phyloP scores from a whole-genome alignment of 2,329 filamentous ascomycete genomes.

The Arachnomyces sp. region DNA sequence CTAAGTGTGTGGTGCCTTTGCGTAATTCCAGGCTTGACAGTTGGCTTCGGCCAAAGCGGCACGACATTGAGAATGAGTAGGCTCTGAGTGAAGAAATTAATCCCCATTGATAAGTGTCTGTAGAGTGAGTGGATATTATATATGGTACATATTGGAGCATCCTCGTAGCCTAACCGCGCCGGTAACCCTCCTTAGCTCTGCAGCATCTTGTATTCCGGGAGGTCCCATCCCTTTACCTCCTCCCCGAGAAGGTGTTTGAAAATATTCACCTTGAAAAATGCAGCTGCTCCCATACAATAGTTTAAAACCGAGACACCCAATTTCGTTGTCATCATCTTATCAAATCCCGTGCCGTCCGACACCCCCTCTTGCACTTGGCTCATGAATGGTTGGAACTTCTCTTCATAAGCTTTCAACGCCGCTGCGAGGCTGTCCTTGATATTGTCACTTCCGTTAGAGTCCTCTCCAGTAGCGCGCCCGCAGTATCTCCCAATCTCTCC shows the following conservation, averaged over 20 bases:
- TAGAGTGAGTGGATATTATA: too few relatives aligned
- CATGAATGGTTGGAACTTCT: slow-evolving; percentile 39
- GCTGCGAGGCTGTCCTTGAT: slow-evolving; percentile 20
- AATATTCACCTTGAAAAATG: slow-evolving; percentile 29
- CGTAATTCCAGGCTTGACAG: too few relatives aligned
- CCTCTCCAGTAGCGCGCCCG: slow-evolving; percentile 17
- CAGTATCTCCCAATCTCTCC: slow-evolving; percentile 31
- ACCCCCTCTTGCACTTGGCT: slow-evolving; percentile 30
- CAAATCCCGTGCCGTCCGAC: slow-evolving; percentile 3
- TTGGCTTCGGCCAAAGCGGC: too few relatives aligned
- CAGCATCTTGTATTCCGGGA: slow-evolving; percentile 30
- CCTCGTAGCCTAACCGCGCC: too few relatives aligned
- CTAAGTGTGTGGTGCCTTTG: too few relatives aligned
- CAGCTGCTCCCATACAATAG: slow-evolving; percentile 20
- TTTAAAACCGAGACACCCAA: slow-evolving; percentile 27
- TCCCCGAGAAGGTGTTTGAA: slow-evolving; percentile 25
- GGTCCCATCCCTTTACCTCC: slow-evolving; percentile 26
- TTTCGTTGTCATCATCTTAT: slow-evolving; percentile 19
- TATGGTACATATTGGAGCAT: too few relatives aligned
- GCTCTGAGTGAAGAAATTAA: too few relatives aligned
- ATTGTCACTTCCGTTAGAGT: background rate
- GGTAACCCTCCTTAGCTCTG: too few relatives aligned
- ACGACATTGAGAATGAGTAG: too few relatives aligned
- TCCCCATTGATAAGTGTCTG: too few relatives aligned
- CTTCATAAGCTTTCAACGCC: slow-evolving; percentile 39